Percentiles rank a stretch among this genome's conserved stretches.
Conservation (phyloP, 768 basidiomycete genomes). For the Crassisporium funariophilum region DNA sequence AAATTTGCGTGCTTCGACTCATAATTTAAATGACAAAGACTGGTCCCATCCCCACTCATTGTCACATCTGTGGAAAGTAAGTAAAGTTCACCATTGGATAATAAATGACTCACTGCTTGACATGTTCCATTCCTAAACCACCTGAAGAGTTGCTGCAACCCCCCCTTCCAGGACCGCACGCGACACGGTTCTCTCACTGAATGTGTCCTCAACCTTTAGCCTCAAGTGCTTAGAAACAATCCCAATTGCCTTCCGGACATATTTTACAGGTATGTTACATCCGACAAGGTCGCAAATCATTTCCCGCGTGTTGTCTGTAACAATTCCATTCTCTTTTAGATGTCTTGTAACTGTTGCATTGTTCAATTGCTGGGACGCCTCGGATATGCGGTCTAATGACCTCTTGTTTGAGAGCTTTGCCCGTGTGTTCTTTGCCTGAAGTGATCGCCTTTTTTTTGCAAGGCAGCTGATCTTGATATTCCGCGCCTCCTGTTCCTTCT, state of each 20-base stretch:
- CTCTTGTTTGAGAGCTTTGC: too few relatives aligned
- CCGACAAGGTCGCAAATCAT: neutral
- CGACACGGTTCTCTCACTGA: conserved; percentile 16
- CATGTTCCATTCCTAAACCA: too few relatives aligned
- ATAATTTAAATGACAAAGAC: conserved; percentile 16
- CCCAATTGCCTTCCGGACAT: neutral
- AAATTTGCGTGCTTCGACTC: conserved; percentile 17
- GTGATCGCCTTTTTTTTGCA: too few relatives aligned
- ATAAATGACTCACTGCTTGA: too few relatives aligned
- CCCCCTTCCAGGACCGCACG: conserved; percentile 21
- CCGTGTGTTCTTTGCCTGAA: too few relatives aligned
- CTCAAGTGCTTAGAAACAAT: neutral
- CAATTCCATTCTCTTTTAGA: neutral
- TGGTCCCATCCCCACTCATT: conserved; percentile 23
- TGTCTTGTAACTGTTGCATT: too few relatives aligned
- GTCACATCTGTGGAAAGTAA: too few relatives aligned
- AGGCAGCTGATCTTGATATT: too few relatives aligned
- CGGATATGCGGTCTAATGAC: too few relatives aligned
- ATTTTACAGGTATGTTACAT: neutral
- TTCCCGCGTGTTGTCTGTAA: neutral
- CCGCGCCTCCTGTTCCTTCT: too few relatives aligned
- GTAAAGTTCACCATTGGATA: too few relatives aligned
- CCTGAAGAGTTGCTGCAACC: conserved; percentile 15
- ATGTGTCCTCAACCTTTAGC: neutral
- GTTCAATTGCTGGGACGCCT: too few relatives aligned